A percentile compares a stretch with the other conserved stretches of the same genome.
Conservation (phyloP, 2,329 filamentous ascomycete species). For the Magnaporthiopsis rhizophila region DNA sequence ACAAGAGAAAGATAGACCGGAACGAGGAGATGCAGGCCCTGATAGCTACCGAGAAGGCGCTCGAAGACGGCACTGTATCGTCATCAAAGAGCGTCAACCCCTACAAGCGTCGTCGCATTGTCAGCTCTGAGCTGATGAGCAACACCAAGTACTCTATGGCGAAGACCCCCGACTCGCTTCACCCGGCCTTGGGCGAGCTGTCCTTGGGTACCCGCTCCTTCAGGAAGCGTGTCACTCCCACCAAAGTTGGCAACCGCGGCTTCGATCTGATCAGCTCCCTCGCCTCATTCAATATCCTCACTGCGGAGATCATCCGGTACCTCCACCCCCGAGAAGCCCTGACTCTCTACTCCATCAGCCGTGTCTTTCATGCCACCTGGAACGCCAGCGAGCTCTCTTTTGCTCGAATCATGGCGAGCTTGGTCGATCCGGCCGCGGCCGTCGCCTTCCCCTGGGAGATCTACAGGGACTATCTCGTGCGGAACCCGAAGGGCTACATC, state of each 20-base stretch:
- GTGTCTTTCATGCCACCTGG: slow-evolving; percentile 47
- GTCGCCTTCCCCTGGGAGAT: slow-evolving; percentile 52
- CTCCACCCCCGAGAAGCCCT: slow-evolving; percentile 50
- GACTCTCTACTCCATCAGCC: slow-evolving; percentile 56
- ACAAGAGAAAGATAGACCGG: background rate
- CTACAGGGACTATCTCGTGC: slow-evolving; percentile 49
- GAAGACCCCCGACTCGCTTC: background rate
- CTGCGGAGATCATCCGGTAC: slow-evolving; percentile 45
- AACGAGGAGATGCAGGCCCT: background rate
- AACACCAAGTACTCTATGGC: slow-evolving; percentile 16
- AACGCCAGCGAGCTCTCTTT: slow-evolving; percentile 6
- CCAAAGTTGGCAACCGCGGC: background rate
- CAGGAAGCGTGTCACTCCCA: background rate
- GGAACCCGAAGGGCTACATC: slow-evolving; percentile 47
- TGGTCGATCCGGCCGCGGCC: slow-evolving; percentile 46
- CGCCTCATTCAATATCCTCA: slow-evolving; percentile 40
- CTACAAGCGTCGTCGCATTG: slow-evolving; percentile 4
- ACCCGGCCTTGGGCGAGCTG: background rate
- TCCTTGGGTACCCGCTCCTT: slow-evolving; percentile 1
- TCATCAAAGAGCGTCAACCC: background rate
- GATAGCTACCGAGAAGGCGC: background rate
- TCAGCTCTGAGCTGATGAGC: slow-evolving; percentile 4
- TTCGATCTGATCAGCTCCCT: slow-evolving; percentile 37
- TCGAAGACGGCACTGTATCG: background rate
- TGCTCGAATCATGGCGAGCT: slow-evolving; percentile 30